These are phyloP conservation scores for Amaranthus tricolor DNA, from an alignment of 179 eudicot genomes.

Conservation along the genomic window DNA sequence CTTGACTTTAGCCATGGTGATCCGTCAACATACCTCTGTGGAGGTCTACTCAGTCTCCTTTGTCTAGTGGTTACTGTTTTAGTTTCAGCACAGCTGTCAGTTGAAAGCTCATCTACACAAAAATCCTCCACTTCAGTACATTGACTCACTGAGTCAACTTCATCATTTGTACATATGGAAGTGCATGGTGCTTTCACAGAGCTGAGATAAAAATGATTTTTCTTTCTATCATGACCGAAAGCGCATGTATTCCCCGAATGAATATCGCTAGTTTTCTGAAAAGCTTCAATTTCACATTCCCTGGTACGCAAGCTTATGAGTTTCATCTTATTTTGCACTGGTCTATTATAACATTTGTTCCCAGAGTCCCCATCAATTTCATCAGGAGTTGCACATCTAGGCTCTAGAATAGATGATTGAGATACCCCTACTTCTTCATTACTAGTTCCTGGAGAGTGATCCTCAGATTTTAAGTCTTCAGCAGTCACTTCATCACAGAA, in stretches of 20 bases:
- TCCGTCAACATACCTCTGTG: conserved; percentile 22
- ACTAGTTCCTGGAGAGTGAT: too few species aligned
- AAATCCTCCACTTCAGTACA: conserved; percentile 5
- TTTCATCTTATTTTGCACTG: conserved; percentile 4
- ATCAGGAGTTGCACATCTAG: too few species aligned
- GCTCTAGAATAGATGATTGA: too few species aligned
- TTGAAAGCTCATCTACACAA: conserved; percentile 6
- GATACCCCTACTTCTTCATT: too few species aligned
- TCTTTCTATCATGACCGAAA: background rate
- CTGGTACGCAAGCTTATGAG: conserved; percentile 3
- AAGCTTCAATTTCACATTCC: conserved; percentile 8
- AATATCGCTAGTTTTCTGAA: background rate
- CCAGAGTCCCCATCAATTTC: too few species aligned
- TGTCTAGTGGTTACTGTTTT: conserved; percentile 2
- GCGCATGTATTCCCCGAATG: background rate
- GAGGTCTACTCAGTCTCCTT: conserved; percentile 21
- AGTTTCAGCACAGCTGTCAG: conserved; percentile 20
- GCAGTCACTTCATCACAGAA: too few species aligned
- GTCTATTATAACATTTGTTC: conserved; percentile 1
- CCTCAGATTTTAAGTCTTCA: too few species aligned
- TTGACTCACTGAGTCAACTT: conserved; percentile 5
- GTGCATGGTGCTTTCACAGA: conserved; percentile 4
- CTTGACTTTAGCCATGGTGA: conserved; percentile 1
- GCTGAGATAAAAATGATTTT: background rate
- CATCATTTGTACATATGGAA: conserved; percentile 6